Base-by-base conservation (phyloP, 2,329 filamentous ascomycete genomes). In the Triangularia verruculosa region DNA sequence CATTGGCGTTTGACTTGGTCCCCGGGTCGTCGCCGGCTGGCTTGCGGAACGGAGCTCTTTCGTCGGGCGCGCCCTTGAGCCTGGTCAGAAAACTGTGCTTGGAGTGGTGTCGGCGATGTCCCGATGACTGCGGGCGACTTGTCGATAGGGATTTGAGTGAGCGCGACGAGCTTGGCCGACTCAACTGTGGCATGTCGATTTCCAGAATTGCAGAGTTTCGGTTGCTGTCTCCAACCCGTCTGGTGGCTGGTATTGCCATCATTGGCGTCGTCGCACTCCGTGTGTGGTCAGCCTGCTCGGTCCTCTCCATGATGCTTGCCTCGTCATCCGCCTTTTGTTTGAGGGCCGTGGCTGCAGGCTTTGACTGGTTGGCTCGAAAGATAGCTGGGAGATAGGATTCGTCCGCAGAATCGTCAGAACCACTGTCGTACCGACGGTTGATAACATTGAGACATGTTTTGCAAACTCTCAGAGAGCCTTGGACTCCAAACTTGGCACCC, bases 401-500 rank as follows among this genome's bases (percentile, higher is more conserved):
- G 71, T 89, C 91, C 62, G 93, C 91, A 25, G 93, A 96, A 68
- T 95, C 93, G 47, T 96, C 93, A 0, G 94, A 97, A 20, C 78
- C 82, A 63, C 93, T 96, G 68, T 97, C 93, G 65, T 96, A 90
- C 54, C 94, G 89, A 43, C 92, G 90, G 69, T 93, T 92, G 69
- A 99, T 96, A 72, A 98, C 93, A 61, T 87, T 86, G 69, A 98
- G 88, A 71, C 95, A 99, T 22, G 91, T 92, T 71, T 93, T 97
- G 79, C 95, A 99, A 12, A 99, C 92, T 64, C 94, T 86, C 51
- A 99, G 82, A 13, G 88, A 91, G 6, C 92, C 91, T 56, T 88
- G 86, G 57, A 97, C 92, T 15, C 92, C 93, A 74, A 99, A 98
- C 57, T 89, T 88, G 67, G 90, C 86, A 5, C 94, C 95, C 5